These are phyloP conservation scores for Gymnopilus dilepis DNA, from an alignment of 768 basidiomycete species.

Conservation along the genomic window DNA sequence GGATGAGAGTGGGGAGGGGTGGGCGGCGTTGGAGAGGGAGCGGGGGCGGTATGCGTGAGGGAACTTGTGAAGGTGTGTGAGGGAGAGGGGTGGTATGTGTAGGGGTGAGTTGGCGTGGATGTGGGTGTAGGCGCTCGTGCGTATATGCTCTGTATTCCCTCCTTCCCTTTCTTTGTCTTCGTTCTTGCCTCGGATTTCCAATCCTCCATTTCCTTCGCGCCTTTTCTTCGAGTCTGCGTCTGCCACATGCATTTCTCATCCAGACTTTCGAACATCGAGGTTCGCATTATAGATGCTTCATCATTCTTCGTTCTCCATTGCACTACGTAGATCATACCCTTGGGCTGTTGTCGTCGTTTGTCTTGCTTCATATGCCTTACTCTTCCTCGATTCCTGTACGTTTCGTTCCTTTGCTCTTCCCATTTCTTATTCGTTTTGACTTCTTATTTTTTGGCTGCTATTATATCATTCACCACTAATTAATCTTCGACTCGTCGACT, in stretches of 20 bases:
- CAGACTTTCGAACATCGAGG: background rate
- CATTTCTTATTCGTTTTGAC: background rate
- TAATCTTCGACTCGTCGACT: no score
- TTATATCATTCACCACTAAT: no score
- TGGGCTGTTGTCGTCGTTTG: background rate
- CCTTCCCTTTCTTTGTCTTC: no score
- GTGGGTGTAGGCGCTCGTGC: background rate
- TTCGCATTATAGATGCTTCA: background rate
- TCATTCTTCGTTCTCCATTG: no score
- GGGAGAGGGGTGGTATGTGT: conserved; percentile 5
- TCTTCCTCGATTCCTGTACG: background rate
- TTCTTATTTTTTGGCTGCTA: no score
- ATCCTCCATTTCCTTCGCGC: no score
- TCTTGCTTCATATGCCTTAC: background rate
- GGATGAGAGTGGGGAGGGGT: conserved; percentile 7
- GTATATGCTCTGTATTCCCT: background rate
- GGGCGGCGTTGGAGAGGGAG: conserved; percentile 33
- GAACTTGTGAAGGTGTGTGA: conserved; percentile 1
- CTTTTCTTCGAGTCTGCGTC: no score
- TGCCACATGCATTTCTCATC: background rate
- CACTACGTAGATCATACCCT: no score
- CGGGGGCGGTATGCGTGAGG: conserved; percentile 21
- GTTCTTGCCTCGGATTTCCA: no score
- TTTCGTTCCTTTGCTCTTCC: background rate
- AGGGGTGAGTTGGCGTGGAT: background rate